Evolutionary conservation across 1,284 basidiomycete species (phyloP), one percentile per base, ranked within the genome.

Genomic region (Takashimella koratensis): DNA sequence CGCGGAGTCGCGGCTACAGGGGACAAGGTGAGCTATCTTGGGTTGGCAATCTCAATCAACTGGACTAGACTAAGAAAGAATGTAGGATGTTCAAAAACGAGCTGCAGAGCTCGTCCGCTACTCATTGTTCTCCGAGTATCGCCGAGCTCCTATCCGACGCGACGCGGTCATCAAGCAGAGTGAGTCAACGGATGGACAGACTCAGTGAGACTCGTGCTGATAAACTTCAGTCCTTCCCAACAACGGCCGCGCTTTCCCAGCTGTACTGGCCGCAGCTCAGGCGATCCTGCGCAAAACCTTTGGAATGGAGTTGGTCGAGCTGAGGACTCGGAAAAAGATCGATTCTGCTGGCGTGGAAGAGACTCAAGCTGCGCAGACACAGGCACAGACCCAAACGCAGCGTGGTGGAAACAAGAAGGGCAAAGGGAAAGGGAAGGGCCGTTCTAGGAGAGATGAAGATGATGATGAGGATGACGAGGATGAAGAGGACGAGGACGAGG

Each of bases 261-360:
- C 56, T 0, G 59, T 76, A 10, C 57, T 70, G n/a, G 54, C 47
- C 1, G 53, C 49, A 3, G 72, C 71, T 4, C 70, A 73, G 49
- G 16, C 22, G 3, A 58, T 63, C 3, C 58, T 76, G 3, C 54
- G 63, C 3, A 27, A 45, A 2, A 64, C 52, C 5, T 70, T 75
- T 27, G 75, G 74, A 0, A 69, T 75, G 63, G 72, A 76, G 57
- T 55, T 76, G 12, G 60, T 64, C 49, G 72, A 74, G 51, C 56
- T 75, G 8, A 57, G 72, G n/a, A 27, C 49, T 11, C 60, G 56
- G 48, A 52, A 51, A 5, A 64, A 68, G 42, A 60, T 54, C 25
- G 58, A 60, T 27, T 45, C 36, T 3, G 56, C 39, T 1, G 49
- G 43, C 10, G 27, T 24, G 5, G 50, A 44, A 20, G 47, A 23